phyloP scores from a whole-genome alignment of 768 basidiomycete genomes.

The Auricularia sp. region DNA sequence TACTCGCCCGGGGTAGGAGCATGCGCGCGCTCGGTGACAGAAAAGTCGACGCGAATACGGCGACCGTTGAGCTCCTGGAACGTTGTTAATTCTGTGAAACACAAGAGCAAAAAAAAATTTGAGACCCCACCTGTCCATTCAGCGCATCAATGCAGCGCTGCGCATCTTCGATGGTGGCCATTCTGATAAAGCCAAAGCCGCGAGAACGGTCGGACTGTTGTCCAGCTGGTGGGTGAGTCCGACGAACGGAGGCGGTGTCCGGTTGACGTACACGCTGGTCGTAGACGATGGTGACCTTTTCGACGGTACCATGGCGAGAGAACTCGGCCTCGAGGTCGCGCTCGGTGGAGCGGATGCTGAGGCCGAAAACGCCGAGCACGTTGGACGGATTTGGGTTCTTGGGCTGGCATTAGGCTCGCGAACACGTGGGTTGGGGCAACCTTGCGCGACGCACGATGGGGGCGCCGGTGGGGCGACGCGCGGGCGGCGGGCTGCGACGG shows the following conservation, averaged over 20 bases:
- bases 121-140: constrained; percentile 71
- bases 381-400: constrained; percentile 82
- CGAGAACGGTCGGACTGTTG: constrained; percentile 85
- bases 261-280: constrained; percentile 75
- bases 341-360: constrained; percentile 90
- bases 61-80: constrained; percentile 85
- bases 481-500: constrained; percentile 47
- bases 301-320: constrained; percentile 74
- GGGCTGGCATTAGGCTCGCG: constrained; percentile 12
- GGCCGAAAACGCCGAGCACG: constrained; percentile 95
- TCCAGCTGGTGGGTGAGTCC: constrained; percentile 6
- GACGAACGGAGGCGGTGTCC: not conserved
- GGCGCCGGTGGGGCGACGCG: constrained; percentile 58
- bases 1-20: constrained; percentile 96
- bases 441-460: constrained; percentile 49
- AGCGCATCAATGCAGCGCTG: constrained; percentile 78
- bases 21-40: constrained; percentile 88
- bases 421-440: constrained; percentile 5
- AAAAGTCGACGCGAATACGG: constrained; percentile 93
- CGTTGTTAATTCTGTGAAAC: not conserved
- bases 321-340: constrained; percentile 94
- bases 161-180: constrained; percentile 84
- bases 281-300: constrained; percentile 94
- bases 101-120: not conserved
- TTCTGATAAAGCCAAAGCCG: constrained; percentile 96